Evolutionary conservation across 345 rosid species (phyloP).

Genomic region (Populus alba): DNA sequence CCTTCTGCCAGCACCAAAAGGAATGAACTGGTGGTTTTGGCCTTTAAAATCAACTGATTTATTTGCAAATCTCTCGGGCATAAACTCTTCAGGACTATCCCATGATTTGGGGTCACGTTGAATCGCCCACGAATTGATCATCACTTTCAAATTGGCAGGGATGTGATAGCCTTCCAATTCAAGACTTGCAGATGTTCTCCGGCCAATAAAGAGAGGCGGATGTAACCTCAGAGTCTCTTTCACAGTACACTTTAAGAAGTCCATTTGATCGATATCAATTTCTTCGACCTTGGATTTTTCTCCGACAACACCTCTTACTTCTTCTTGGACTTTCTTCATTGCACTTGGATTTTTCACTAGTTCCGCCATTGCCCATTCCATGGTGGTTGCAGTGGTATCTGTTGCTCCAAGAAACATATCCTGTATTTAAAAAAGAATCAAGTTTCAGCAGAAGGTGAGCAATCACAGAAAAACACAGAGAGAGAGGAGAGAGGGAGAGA

Average conservation of each 20-base stretch:
- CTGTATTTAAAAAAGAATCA: neutral
- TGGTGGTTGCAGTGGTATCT: conserved; percentile 15
- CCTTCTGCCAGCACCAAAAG: conserved; percentile 18
- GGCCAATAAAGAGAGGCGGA: neutral
- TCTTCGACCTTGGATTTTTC: conserved; percentile 9
- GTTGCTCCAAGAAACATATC: conserved; percentile 25
- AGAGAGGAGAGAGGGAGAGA: neutral
- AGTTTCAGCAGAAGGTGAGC: neutral
- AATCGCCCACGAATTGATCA: conserved; percentile 19
- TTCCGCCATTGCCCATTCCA: conserved; percentile 35
- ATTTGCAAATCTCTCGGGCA: conserved; percentile 12
- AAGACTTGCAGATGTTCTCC: conserved; percentile 5
- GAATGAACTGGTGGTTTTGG: conserved; percentile 1
- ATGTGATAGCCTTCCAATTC: conserved; percentile 14
- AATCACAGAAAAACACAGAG: neutral
- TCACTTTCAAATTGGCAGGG: conserved; percentile 12
- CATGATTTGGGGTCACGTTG: conserved; percentile 18
- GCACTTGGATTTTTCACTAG: conserved; percentile 18
- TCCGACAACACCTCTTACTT: conserved; percentile 18
- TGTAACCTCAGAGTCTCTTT: conserved; percentile 24
- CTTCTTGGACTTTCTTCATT: conserved; percentile 26
- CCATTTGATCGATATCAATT: conserved; percentile 6
- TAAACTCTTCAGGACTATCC: conserved; percentile 18
- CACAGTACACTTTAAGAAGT: conserved; percentile 5
- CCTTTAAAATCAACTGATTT: conserved; percentile 10